Percentiles rank a stretch among this genome's conserved stretches.
These are phyloP conservation scores for Leccinum pellstonianum DNA, from an alignment of 768 basidiomycete genomes.

Conservation along the genomic window DNA sequence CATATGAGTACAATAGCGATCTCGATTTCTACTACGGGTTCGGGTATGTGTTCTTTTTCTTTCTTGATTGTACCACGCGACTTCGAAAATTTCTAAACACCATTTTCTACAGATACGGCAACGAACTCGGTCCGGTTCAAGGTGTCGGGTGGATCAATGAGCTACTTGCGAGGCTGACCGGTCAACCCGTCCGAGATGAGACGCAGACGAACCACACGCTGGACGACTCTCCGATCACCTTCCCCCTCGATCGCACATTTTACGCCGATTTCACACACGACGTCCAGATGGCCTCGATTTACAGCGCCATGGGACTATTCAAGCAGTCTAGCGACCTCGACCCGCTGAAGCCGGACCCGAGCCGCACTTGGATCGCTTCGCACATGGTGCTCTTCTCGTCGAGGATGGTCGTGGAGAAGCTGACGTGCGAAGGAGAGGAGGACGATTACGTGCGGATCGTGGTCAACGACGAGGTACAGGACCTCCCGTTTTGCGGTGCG, in stretches of 20 bases:
- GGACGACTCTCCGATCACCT: slow-evolving; percentile 58
- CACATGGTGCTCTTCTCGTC: slow-evolving; percentile 71
- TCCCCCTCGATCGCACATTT: slow-evolving; percentile 63
- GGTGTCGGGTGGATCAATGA: slow-evolving; percentile 88
- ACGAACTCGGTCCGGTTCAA: slow-evolving; percentile 64
- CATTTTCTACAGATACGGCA: slow-evolving; percentile 51
- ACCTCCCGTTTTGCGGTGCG: neutral
- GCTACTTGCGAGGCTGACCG: slow-evolving; percentile 73
- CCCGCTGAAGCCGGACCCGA: slow-evolving; percentile 9
- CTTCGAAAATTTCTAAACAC: too few species aligned
- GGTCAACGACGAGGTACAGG: neutral
- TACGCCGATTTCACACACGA: slow-evolving; percentile 88
- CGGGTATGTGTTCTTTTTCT: slow-evolving; percentile 36
- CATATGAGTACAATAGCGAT: slow-evolving; percentile 67
- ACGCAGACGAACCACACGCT: slow-evolving; percentile 80
- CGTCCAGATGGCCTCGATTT: slow-evolving; percentile 77
- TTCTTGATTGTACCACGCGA: too few species aligned
- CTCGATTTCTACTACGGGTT: slow-evolving; percentile 73
- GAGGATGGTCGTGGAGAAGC: slow-evolving; percentile 67
- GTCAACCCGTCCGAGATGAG: slow-evolving; percentile 56
- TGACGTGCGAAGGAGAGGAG: slow-evolving; percentile 40
- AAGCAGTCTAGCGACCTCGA: slow-evolving; percentile 33
- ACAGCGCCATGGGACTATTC: slow-evolving; percentile 53
- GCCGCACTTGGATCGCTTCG: slow-evolving; percentile 50
- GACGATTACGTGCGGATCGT: slow-evolving; percentile 44